Percentiles rank a stretch among this genome's conserved stretches.
phyloP scores from a whole-genome alignment of 2,329 filamentous ascomycete species.

The Magnaporthiopsis incrustans region DNA sequence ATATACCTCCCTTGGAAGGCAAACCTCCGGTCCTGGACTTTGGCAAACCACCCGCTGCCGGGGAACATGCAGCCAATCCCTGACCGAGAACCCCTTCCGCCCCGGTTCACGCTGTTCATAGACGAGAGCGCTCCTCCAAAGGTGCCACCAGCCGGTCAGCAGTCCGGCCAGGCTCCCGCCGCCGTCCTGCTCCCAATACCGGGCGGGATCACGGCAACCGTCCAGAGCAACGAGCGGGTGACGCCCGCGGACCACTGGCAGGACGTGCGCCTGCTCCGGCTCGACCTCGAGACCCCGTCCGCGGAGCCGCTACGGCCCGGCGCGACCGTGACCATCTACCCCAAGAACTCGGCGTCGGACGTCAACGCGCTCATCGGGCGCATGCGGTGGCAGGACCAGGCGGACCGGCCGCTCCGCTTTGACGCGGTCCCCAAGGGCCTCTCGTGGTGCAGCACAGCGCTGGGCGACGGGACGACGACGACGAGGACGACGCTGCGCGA shows the following conservation, averaged over 20 bases:
- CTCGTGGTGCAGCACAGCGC: conserved; percentile 13
- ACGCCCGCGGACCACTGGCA: conserved; percentile 81
- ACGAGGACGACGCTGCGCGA: conserved; percentile 56
- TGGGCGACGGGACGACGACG: conserved; percentile 5
- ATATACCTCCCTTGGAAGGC: conserved; percentile 72
- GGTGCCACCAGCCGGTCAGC: not conserved
- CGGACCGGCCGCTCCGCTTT: conserved; percentile 60
- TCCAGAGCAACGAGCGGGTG: conserved; percentile 62
- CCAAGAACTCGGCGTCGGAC: conserved; percentile 78
- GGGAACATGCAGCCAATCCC: conserved; percentile 61
- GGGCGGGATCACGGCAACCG: conserved; percentile 43
- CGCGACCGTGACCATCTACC: conserved; percentile 73
- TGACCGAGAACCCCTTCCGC: conserved; percentile 64
- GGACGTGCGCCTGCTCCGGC: conserved; percentile 75
- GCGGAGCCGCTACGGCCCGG: conserved; percentile 50
- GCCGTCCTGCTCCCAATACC: conserved; percentile 46
- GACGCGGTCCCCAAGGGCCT: not conserved
- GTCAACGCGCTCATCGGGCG: conserved; percentile 70
- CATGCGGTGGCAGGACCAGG: conserved; percentile 69
- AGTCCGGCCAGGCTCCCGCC: conserved; percentile 14
- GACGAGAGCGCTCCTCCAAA: not conserved
- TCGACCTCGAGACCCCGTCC: conserved; percentile 35
- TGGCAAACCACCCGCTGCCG: conserved; percentile 62
- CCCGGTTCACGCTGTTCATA: conserved; percentile 45
- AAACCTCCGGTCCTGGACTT: conserved; percentile 56